These are phyloP conservation scores for Nicotiana noctiflora DNA, from an alignment of 257 asterid genomes.

Conservation along the genomic window DNA sequence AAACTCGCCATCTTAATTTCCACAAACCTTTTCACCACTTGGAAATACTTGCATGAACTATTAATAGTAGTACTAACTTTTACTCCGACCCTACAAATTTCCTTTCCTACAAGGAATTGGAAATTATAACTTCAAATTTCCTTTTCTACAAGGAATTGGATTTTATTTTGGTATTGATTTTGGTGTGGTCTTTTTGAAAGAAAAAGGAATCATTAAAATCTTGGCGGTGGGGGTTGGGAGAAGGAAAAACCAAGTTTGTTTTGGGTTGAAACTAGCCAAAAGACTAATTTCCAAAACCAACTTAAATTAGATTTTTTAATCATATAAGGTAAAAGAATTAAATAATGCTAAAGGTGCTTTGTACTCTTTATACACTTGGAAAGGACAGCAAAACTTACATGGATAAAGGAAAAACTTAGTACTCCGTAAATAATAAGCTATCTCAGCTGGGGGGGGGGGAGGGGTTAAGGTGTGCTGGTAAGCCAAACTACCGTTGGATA, in stretches of 20 bases:
- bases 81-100: not conserved
- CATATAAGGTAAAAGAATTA: not conserved
- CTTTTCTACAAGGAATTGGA: not conserved
- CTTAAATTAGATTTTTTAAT: not conserved
- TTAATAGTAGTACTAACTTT: not conserved
- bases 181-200: not conserved
- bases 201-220: not conserved
- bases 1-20: conserved; percentile 24
- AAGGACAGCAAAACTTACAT: not conserved
- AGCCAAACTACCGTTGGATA: not conserved
- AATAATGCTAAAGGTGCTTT: not conserved
- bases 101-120: not conserved
- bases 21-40: not conserved
- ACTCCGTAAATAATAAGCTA: not conserved
- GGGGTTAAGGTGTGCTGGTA: not conserved
- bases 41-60: not conserved
- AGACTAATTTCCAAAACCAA: not conserved
- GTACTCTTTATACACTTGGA: not conserved
- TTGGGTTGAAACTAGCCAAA: not conserved
- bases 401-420: not conserved
- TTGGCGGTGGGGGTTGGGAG: too few species aligned
- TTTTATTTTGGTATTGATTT: not conserved
- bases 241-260: not conserved
- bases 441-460: not conserved
- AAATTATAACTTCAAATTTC: not conserved